Conservation (phyloP, 805 yeast species). For the Myxozyma geophila region DNA sequence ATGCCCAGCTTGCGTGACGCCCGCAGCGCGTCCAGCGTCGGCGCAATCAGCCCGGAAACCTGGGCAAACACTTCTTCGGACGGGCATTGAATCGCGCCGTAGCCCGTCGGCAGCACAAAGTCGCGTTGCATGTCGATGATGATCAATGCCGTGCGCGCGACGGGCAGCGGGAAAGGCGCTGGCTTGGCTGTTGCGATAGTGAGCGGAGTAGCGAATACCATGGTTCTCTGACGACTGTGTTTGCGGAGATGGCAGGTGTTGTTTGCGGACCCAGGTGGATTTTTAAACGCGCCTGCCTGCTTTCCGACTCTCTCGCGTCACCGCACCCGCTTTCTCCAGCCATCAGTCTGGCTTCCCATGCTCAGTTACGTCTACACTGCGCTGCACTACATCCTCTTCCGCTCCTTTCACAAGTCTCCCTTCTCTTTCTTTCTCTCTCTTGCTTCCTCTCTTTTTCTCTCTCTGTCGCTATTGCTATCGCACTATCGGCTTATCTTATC, state of each 20-base stretch:
- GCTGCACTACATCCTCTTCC: too few species aligned
- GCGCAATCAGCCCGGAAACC: slow-evolving; percentile 38
- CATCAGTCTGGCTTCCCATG: too few species aligned
- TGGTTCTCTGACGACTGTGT: not conserved
- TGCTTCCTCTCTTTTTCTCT: too few species aligned
- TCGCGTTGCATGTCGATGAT: slow-evolving; percentile 47
- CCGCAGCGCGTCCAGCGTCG: slow-evolving; percentile 38
- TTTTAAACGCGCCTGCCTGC: too few species aligned
- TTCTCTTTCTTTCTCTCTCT: too few species aligned
- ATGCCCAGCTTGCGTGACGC: slow-evolving; percentile 43
- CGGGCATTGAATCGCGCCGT: slow-evolving; percentile 42
- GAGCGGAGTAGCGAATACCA: slow-evolving; percentile 23
- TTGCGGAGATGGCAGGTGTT: not conserved
- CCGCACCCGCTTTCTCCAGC: too few species aligned
- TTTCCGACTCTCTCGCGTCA: too few species aligned
- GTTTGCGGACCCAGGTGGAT: not conserved
- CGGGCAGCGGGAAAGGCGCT: slow-evolving; percentile 38
- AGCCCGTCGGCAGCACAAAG: slow-evolving; percentile 44
- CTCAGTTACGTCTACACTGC: too few species aligned
- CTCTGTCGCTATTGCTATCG: too few species aligned
- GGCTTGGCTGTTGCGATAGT: slow-evolving; percentile 35
- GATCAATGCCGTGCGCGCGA: slow-evolving; percentile 41
- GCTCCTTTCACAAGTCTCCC: too few species aligned
- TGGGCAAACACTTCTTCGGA: slow-evolving; percentile 41
- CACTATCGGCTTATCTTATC: not conserved